Conservation (phyloP, 1,139 yeast species). For the Kurtzmaniella quercitrusa region DNA sequence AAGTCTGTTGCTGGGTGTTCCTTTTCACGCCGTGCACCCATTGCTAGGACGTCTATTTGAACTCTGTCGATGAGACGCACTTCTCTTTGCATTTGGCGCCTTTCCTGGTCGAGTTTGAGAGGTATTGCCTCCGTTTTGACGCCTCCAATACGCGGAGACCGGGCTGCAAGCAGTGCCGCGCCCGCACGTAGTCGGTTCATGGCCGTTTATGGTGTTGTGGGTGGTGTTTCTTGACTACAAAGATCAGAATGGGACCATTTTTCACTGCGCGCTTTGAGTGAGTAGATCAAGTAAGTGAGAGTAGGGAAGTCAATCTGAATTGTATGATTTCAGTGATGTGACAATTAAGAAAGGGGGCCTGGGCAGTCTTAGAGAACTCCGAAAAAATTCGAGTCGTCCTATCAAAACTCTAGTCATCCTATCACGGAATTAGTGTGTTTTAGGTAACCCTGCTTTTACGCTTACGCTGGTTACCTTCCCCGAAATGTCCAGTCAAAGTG, state of each 20-base stretch:
- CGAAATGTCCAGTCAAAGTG: too few relatives aligned
- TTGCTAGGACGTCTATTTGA: background rate
- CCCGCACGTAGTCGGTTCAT: conserved; percentile 1
- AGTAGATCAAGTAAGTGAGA: background rate
- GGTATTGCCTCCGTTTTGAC: background rate
- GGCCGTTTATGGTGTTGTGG: background rate
- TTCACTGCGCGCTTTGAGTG: background rate
- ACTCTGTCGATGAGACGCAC: background rate
- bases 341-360: too few relatives aligned
- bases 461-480: too few relatives aligned
- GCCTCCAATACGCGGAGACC: background rate
- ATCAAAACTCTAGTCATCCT: too few relatives aligned
- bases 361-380: too few relatives aligned
- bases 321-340: too few relatives aligned
- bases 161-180: background rate
- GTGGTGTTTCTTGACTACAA: background rate
- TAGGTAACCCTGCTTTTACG: too few relatives aligned
- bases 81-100: background rate
- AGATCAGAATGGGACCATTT: background rate
- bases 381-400: too few relatives aligned
- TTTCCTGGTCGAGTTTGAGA: background rate
- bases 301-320: background rate
- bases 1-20: background rate
- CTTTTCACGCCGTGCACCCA: background rate
- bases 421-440: too few relatives aligned